phyloP scores from a whole-genome alignment of 179 eudicot species.

The Sideroxylon spinosum region DNA sequence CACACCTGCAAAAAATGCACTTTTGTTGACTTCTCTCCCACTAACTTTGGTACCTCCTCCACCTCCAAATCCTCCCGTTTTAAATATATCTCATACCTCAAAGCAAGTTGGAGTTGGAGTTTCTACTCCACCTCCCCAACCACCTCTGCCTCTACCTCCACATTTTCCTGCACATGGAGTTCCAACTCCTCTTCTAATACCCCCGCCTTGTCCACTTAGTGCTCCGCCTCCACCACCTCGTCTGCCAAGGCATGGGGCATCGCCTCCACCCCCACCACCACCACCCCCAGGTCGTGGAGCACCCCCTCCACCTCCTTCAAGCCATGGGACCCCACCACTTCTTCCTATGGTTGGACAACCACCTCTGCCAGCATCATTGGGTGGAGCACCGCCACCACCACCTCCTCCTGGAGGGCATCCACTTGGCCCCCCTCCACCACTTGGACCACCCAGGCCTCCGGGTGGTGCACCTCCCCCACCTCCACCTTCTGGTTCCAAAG shows the following conservation, averaged over 20 bases:
- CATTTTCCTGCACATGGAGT: slow-evolving; percentile 15
- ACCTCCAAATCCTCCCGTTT: slow-evolving; percentile 20
- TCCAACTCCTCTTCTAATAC: slow-evolving; percentile 16
- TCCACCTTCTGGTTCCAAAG: slow-evolving; percentile 19
- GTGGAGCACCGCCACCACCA: slow-evolving; percentile 34
- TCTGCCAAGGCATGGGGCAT: slow-evolving; percentile 21
- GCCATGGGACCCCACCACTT: slow-evolving; percentile 25
- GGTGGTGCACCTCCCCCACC: slow-evolving; percentile 30
- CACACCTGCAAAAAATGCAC: slow-evolving; percentile 15
- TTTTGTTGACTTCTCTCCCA: slow-evolving; percentile 8
- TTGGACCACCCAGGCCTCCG: slow-evolving; percentile 5
- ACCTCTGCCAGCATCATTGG: slow-evolving; percentile 30
- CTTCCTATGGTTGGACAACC: slow-evolving; percentile 19
- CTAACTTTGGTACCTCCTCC: slow-evolving; percentile 16
- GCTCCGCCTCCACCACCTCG: slow-evolving; percentile 34
- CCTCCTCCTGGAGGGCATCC: slow-evolving; percentile 14
- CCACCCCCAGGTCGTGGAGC: slow-evolving; percentile 25
- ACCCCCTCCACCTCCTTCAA: slow-evolving; percentile 34
- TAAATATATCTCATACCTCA: slow-evolving; percentile 5
- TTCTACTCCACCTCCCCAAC: slow-evolving; percentile 24
- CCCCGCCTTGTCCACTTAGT: slow-evolving; percentile 25
- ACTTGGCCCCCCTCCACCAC: slow-evolving; percentile 20
- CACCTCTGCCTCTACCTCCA: slow-evolving; percentile 16
- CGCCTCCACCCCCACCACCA: slow-evolving; percentile 39
- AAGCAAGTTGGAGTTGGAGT: slow-evolving; percentile 3